Percentiles rank a stretch among this genome's conserved stretches.
Evolutionary conservation across 352 stramenopile genomes (phyloP).

Genomic region (Halophytophthora batemanensis): DNA sequence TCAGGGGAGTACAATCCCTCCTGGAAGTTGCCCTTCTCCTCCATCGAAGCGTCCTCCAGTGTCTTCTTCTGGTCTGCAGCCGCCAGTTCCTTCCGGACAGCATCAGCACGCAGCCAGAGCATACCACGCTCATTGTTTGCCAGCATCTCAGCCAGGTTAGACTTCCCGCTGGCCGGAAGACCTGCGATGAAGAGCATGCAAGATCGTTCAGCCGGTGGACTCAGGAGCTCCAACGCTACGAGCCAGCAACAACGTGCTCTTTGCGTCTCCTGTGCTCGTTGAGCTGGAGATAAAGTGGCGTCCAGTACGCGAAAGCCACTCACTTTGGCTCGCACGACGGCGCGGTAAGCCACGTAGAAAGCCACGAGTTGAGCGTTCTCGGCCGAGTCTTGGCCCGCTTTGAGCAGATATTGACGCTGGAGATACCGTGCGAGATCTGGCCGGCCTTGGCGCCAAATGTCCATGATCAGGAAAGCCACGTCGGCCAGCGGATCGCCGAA

Average conservation of each 20-base stretch:
- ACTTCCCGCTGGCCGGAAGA: constrained; percentile 65
- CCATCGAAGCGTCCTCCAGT: constrained; percentile 3
- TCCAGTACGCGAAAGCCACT: constrained; percentile 63
- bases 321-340: constrained; percentile 69
- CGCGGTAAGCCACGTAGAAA: constrained; percentile 69
- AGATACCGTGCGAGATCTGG: constrained; percentile 49
- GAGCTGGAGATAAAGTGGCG: constrained; percentile 31
- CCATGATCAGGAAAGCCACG: constrained; percentile 67
- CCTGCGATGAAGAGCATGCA: constrained; percentile 56
- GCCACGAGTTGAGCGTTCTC: constrained; percentile 45
- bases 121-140: constrained; percentile 38
- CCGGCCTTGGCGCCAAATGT: constrained; percentile 57
- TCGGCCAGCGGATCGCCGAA: constrained; percentile 66
- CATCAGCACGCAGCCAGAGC: constrained; percentile 59
- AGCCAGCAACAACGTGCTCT: constrained; percentile 62
- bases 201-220: constrained; percentile 34
- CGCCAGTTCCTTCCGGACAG: constrained; percentile 59
- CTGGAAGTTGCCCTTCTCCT: constrained; percentile 35
- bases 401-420: constrained; percentile 52
- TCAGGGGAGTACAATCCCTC: constrained; percentile 56
- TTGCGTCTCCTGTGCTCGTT: constrained; percentile 36
- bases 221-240: constrained; percentile 54
- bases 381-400: constrained; percentile 41
- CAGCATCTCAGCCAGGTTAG: constrained; percentile 51
- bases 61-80: constrained; percentile 3